A percentile compares a stretch with the other conserved stretches of the same genome.
Conservation (phyloP, 768 basidiomycete genomes). For the Galerina marginata region DNA sequence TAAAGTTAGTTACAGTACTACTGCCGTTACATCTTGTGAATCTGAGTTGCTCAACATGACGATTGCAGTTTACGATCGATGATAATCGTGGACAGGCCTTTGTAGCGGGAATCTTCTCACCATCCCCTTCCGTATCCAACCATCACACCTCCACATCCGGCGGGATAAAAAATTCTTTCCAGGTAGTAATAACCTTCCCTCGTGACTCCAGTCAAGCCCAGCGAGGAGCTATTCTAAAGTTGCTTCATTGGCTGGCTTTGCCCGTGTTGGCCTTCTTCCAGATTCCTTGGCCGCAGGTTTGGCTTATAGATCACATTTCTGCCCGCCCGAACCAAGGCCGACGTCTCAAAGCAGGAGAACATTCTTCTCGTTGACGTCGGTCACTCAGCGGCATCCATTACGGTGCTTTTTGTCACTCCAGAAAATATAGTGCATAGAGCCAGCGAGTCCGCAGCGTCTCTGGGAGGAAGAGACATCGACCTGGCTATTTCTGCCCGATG, state of each 20-base stretch:
- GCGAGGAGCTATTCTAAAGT: constrained; percentile 4
- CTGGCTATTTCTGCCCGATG: neutral
- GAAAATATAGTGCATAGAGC: neutral
- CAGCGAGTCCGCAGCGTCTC: neutral
- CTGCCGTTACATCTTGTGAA: no score
- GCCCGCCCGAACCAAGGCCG: neutral
- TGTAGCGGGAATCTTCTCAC: neutral
- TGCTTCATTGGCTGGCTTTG: constrained; percentile 2
- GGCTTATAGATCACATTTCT: neutral
- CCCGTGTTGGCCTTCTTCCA: neutral
- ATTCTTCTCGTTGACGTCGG: neutral
- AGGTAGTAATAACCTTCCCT: constrained; percentile 1
- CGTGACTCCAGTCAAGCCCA: neutral
- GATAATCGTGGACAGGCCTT: neutral
- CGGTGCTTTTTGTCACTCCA: neutral
- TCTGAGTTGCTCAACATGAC: neutral
- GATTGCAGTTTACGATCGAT: neutral
- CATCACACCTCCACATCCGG: neutral
- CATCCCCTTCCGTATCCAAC: neutral
- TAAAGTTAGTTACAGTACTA: no score
- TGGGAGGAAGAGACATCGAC: constrained; percentile 6
- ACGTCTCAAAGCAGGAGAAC: neutral
- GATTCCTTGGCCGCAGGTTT: neutral
- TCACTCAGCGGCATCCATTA: neutral
- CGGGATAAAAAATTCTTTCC: neutral